Conservation (phyloP, 1,284 basidiomycete genomes). For the Mycosarcoma mackinlayi region DNA sequence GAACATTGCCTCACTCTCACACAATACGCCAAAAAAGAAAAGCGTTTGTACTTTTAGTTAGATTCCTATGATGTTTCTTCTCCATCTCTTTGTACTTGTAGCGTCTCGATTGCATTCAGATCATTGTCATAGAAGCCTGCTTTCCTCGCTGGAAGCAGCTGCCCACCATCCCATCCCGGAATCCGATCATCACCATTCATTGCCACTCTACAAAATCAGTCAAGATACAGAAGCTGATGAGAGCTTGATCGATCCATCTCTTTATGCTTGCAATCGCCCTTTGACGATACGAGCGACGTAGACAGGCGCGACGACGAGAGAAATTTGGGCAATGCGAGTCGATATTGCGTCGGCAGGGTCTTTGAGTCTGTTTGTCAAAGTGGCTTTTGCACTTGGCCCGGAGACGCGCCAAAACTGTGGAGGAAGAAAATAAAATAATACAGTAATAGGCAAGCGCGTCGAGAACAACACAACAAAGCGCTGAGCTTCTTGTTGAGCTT, state of each 20-base stretch:
- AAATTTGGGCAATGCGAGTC: too few species aligned
- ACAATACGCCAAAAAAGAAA: too few species aligned
- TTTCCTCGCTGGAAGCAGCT: neutral
- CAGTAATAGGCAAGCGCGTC: too few species aligned
- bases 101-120: neutral
- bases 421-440: neutral
- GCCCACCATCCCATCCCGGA: neutral
- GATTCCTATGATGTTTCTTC: neutral
- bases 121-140: neutral
- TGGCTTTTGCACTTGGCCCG: neutral
- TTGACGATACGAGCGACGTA: too few species aligned
- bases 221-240: too few species aligned
- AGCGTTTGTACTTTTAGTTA: neutral
- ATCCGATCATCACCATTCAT: slow-evolving; percentile 7
- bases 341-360: neutral
- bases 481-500: too few species aligned
- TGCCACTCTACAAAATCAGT: too few species aligned
- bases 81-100: slow-evolving; percentile 7
- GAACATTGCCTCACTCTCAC: neutral
- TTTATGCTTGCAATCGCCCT: neutral
- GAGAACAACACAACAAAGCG: slow-evolving; percentile 6
- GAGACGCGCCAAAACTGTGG: neutral
- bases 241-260: neutral
- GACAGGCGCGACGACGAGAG: too few species aligned
- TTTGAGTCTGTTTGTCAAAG: neutral